These are phyloP conservation scores for Funneliformis geosporum DNA, from an alignment of 192 early-diverging fungal species.

Conservation along the genomic window DNA sequence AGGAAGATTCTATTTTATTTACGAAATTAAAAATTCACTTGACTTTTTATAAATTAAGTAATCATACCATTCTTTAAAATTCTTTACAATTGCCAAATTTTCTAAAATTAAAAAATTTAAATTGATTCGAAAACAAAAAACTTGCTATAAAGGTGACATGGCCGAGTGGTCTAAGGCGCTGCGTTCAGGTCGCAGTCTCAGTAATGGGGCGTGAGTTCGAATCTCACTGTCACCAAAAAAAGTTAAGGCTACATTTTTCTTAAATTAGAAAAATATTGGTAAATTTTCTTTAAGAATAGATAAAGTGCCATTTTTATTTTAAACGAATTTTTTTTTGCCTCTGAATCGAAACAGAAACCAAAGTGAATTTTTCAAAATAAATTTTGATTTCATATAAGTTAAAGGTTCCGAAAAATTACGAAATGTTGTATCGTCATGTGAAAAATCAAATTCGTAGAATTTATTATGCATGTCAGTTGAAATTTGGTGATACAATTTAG, in stretches of 20 bases:
- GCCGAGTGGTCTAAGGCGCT: conserved; percentile 38
- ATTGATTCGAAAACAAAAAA: background rate
- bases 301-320: too few species aligned
- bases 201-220: conserved; percentile 34
- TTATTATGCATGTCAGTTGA: too few species aligned
- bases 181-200: conserved; percentile 35
- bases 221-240: conserved; percentile 34
- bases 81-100: background rate
- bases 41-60: too few species aligned
- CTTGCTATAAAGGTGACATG: conserved; percentile 28
- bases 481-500: too few species aligned
- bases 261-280: background rate
- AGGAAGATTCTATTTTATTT: too few species aligned
- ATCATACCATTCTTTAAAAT: background rate
- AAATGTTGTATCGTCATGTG: too few species aligned
- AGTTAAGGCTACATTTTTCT: background rate
- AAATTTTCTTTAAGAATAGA: background rate
- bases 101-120: background rate
- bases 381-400: background rate
- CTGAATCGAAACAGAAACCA: background rate
- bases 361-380: too few species aligned
- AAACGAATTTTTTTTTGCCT: background rate
- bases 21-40: too few species aligned
- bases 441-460: too few species aligned
- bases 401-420: background rate